phyloP scores from a whole-genome alignment of 202 grass and related monocot species.

The Digitaria exilis region DNA sequence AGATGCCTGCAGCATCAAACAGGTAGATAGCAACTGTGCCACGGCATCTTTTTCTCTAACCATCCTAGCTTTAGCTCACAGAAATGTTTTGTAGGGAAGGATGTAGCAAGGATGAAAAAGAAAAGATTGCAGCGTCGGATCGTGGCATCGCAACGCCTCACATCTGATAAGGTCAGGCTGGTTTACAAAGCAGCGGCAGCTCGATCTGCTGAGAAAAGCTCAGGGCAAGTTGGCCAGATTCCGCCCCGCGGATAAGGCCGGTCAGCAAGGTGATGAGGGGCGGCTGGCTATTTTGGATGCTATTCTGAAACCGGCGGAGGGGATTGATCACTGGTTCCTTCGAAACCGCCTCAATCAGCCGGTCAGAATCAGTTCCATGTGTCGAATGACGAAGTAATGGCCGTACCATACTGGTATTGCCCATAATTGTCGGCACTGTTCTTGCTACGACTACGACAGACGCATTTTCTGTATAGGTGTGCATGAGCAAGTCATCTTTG shows the following conservation, averaged over 20 bases:
- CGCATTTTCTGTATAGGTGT: neutral
- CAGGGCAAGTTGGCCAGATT: slow-evolving; percentile 48
- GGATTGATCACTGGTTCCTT: slow-evolving; percentile 39
- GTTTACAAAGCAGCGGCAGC: slow-evolving; percentile 32
- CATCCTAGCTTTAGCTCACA: slow-evolving; percentile 12
- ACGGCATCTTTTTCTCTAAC: slow-evolving; percentile 37
- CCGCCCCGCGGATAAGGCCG: slow-evolving; percentile 35
- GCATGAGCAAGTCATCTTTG: neutral
- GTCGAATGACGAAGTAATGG: slow-evolving; percentile 23
- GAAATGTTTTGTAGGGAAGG: slow-evolving; percentile 23
- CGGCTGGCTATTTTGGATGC: slow-evolving; percentile 27
- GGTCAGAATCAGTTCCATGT: slow-evolving; percentile 50
- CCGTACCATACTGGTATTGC: slow-evolving; percentile 34
- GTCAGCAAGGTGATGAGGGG: slow-evolving; percentile 25
- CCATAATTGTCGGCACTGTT: neutral
- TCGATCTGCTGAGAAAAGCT: slow-evolving; percentile 46
- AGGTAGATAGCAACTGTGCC: slow-evolving; percentile 39
- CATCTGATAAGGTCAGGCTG: slow-evolving; percentile 45
- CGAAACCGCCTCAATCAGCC: slow-evolving; percentile 6
- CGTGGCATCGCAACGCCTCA: slow-evolving; percentile 45
- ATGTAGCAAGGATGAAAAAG: slow-evolving; percentile 29
- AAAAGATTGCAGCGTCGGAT: slow-evolving; percentile 38
- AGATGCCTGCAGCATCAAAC: slow-evolving; percentile 46
- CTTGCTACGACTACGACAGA: neutral
- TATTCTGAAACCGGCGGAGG: slow-evolving; percentile 52